Evolutionary conservation across 176 grass and related monocot genomes (phyloP).

Genomic region (Carex littledalei): DNA sequence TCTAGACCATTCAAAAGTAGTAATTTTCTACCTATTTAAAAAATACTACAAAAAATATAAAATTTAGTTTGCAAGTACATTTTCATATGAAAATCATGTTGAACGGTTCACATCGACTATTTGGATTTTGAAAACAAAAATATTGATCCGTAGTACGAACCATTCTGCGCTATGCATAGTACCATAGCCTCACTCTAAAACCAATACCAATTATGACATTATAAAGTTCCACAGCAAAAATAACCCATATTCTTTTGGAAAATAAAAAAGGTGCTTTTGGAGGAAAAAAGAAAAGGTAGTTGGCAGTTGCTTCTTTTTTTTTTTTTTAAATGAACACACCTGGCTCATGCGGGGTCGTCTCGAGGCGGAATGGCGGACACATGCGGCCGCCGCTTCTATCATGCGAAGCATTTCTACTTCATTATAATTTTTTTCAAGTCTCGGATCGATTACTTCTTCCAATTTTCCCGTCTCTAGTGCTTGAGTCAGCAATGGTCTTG

Average conservation of each 20-base stretch:
- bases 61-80: no score
- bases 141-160: no score
- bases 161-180: no score
- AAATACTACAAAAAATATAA: no score
- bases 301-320: neutral
- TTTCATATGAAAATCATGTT: no score
- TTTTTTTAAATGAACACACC: constrained; percentile 19
- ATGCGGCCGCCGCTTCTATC: constrained; percentile 80
- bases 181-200: no score
- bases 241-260: neutral
- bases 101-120: no score
- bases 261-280: neutral
- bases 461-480: constrained; percentile 58
- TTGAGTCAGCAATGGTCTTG: constrained; percentile 55
- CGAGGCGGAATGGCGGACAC: constrained; percentile 63
- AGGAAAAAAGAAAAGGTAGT: neutral
- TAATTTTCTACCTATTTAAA: no score
- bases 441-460: constrained; percentile 50
- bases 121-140: no score
- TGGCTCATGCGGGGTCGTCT: constrained; percentile 85
- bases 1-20: no score
- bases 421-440: constrained; percentile 55
- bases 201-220: neutral
- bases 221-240: neutral
- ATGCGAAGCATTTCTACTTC: constrained; percentile 77